Conservation (phyloP, 257 asterid species). For the Lavandula angustifolia region DNA sequence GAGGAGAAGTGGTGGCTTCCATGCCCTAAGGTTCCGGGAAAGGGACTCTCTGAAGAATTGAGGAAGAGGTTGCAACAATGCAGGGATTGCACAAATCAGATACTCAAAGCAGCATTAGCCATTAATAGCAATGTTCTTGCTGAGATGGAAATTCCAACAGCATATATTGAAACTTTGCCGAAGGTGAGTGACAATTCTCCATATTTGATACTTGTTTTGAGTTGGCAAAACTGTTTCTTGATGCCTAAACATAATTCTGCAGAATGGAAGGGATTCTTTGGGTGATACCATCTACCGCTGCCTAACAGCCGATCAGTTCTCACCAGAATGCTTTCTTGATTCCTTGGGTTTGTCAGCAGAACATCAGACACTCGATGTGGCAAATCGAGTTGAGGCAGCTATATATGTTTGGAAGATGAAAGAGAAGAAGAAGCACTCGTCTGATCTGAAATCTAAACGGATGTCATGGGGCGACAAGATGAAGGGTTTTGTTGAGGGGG, state of each 20-base stretch:
- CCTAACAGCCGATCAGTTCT: constrained; percentile 83
- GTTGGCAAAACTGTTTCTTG: background rate
- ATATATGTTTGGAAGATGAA: constrained; percentile 81
- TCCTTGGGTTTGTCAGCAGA: constrained; percentile 90
- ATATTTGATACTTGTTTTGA: background rate
- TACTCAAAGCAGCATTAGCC: constrained; percentile 93
- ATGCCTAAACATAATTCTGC: constrained; percentile 23
- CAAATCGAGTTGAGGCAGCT: constrained; percentile 88
- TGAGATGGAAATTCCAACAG: constrained; percentile 91
- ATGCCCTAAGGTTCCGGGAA: constrained; percentile 85
- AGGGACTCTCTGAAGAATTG: constrained; percentile 76
- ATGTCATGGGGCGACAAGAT: constrained; percentile 88
- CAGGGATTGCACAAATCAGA: constrained; percentile 95
- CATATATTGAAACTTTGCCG: constrained; percentile 82
- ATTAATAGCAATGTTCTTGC: constrained; percentile 83
- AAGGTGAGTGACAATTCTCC: constrained; percentile 51
- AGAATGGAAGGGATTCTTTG: constrained; percentile 86
- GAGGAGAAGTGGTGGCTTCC: constrained; percentile 99
- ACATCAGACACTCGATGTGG: constrained; percentile 81
- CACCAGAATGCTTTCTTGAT: constrained; percentile 84
- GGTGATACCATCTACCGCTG: constrained; percentile 86
- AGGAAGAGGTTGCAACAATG: constrained; percentile 92
- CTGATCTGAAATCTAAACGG: constrained; percentile 54
- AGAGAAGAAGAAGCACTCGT: constrained; percentile 62
- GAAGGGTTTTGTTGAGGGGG: constrained; percentile 76